Base-by-base conservation (phyloP, 306 rosid genomes). In the Rosa chinensis region DNA sequence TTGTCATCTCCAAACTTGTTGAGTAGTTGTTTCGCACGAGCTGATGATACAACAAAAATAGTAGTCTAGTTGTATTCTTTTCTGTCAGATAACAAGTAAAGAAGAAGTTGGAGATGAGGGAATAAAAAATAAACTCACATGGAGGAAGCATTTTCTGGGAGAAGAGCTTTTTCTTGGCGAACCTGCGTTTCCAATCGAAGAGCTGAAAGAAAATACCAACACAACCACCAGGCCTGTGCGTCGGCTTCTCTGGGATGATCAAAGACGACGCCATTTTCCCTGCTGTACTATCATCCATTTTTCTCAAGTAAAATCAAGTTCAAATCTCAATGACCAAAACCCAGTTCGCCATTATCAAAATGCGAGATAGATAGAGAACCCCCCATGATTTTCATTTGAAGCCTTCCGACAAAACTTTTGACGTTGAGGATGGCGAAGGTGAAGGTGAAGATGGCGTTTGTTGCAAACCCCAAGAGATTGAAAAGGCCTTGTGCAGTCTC, bases 201-300 rank as follows among this genome's bases (percentile, higher is more conserved):
- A 94, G 97, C 87, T 94, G 97, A 78, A 90, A 89, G 97, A 94
- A 90, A 83, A 94, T 90, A 28, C 98, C 97, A 64, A 74, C 87
- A 75, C 97, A 94, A 68, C 97, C 98, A 81, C 97, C 97, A 20
- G 89, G 89, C 72, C 78, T 88, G 23, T 84, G 94, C 42, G 80
- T 83, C 80, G 87, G 85, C 89, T 89, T 92, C 78, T 94, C 98
- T 1, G 91, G 49, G 53, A 94, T 88, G 6, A 91, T 89, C 77
- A 94, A 85, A 84, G 78, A 87, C 28, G 94, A 84, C 73, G 83
- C 79, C 63, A 81, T 68, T 84, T 82, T 87, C 78, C 74, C 93
- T 1, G 84, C 48, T 45, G 48, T 12, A 4, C 44, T 40, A 85
- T 81, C 97, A 78, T 77, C 83, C 98, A 94, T 90, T 85, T 88